These are phyloP conservation scores for Mycena vitilis DNA, from an alignment of 768 basidiomycete species.

Conservation along the genomic window DNA sequence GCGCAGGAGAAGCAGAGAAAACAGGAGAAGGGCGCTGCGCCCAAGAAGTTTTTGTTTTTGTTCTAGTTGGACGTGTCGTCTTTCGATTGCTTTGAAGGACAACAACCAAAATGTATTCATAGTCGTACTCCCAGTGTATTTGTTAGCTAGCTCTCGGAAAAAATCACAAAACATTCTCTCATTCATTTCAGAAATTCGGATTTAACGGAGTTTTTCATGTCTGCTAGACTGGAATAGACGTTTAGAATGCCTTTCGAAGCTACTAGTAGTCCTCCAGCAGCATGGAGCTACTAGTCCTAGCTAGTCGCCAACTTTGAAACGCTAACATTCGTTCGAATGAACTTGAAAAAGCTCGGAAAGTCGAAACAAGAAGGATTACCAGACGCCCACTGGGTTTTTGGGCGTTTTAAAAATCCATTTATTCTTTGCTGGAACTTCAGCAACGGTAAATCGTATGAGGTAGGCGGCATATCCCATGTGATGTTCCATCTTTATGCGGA, in stretches of 20 bases:
- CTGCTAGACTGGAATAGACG: too few relatives aligned
- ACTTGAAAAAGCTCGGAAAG: too few relatives aligned
- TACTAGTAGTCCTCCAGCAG: background rate
- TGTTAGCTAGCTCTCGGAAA: background rate
- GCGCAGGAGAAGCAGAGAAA: background rate
- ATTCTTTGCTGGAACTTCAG: too few relatives aligned
- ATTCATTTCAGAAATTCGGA: background rate
- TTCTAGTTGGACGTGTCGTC: conserved; percentile 10
- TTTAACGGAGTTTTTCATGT: background rate
- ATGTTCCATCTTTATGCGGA: too few relatives aligned
- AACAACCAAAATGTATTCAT: background rate
- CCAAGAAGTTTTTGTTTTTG: conserved; percentile 9
- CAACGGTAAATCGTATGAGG: too few relatives aligned
- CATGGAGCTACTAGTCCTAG: background rate
- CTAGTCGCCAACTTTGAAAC: background rate
- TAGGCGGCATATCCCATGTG: too few relatives aligned
- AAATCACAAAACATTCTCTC: background rate
- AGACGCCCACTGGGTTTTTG: too few relatives aligned
- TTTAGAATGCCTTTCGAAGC: too few relatives aligned
- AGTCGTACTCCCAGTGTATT: background rate
- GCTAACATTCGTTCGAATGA: background rate
- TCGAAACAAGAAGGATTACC: too few relatives aligned
- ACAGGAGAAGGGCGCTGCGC: background rate
- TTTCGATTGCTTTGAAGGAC: background rate
- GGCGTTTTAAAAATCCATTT: too few relatives aligned